Evolutionary conservation across 805 yeast species (phyloP).

Genomic region (Wickerhamiella hasegawae): DNA sequence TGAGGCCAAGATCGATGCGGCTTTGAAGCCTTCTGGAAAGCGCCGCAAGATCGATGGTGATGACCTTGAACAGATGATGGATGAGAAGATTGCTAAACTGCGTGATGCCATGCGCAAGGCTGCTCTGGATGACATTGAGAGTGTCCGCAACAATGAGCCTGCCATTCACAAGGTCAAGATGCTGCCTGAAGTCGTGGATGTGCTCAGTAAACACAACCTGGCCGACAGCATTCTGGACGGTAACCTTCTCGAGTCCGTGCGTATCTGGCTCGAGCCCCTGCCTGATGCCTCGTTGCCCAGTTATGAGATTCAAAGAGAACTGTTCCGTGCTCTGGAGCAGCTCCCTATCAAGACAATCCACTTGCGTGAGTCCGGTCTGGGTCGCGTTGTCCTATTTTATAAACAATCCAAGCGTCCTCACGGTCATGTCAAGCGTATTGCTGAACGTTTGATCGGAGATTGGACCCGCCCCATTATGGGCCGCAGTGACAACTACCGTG

Average conservation of each 20-base stretch:
- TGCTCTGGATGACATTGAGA: slow-evolving; percentile 36
- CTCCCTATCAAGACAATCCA: slow-evolving; percentile 94
- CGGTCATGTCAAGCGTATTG: slow-evolving; percentile 67
- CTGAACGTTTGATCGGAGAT: slow-evolving; percentile 82
- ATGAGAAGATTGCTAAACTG: slow-evolving; percentile 66
- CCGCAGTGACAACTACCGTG: slow-evolving; percentile 85
- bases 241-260: slow-evolving; percentile 77
- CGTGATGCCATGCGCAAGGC: slow-evolving; percentile 78
- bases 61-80: slow-evolving; percentile 89
- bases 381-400: slow-evolving; percentile 84
- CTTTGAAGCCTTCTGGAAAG: slow-evolving; percentile 46
- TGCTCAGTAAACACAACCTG: slow-evolving; percentile 64
- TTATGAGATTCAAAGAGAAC: slow-evolving; percentile 80
- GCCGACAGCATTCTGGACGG: slow-evolving; percentile 91
- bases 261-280: slow-evolving; percentile 95
- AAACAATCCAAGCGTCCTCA: slow-evolving; percentile 84
- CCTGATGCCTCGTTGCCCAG: slow-evolving; percentile 98
- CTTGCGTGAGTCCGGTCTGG: slow-evolving; percentile 84
- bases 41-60: slow-evolving; percentile 70
- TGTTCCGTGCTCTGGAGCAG: slow-evolving; percentile 55
- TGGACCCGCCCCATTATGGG: slow-evolving; percentile 99
- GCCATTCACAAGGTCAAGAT: slow-evolving; percentile 66
- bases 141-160: slow-evolving; percentile 43
- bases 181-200: slow-evolving; percentile 61
- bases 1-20: slow-evolving; percentile 67